Evolutionary conservation across 2,329 filamentous ascomycete species (phyloP), one percentile per base, ranked within the genome.

Genomic region (Pestalotiopsis sp.): DNA sequence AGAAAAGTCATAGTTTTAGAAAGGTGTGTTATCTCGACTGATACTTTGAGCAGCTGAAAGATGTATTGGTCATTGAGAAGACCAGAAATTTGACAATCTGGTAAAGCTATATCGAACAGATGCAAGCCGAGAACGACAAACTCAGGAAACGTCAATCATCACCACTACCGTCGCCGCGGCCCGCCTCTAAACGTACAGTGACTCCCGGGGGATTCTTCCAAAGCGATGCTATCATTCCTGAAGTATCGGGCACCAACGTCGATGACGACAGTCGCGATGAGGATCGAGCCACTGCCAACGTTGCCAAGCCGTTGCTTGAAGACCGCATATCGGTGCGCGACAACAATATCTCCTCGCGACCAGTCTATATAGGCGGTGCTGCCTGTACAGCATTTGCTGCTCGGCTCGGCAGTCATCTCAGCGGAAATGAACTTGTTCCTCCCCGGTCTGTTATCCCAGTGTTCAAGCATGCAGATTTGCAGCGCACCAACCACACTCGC

Each of bases 1-100:
- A 61, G 71, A 36, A 72, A 74, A 58, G 68, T 74, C 36, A 72
- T 70, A 41, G 72, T 74, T 13, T 17, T 70, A 39, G 70, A 74
- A 65, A 74, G 71, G 72, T 74, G 58, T 20, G 57, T 27, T 5
- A 58, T 23, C 11, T 45, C 41, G 13, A 9, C 45, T 20, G 12
- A 20, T 12, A 20, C 4, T 1, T 39, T 20, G 38, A n/a, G 17
- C n/a, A 23, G 38, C 39, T 7, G n/a, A 4, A 20, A 31, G 13
- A 41, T 57, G 56, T 20, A 17, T 9, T 36, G 5, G 27, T 20
- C 2, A 27, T 38, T 52, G 31, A 56, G 13, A 59, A 12, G 56
- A 36, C 13, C 38, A 12, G 11, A 17, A 11, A 27, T 20, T 23
- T 59, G 27, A 59, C 27, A 36, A 27, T 36, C 57, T 59, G 3